Evolutionary conservation across 129 eudicot species (phyloP).

Genomic region (Cynara cardunculus): DNA sequence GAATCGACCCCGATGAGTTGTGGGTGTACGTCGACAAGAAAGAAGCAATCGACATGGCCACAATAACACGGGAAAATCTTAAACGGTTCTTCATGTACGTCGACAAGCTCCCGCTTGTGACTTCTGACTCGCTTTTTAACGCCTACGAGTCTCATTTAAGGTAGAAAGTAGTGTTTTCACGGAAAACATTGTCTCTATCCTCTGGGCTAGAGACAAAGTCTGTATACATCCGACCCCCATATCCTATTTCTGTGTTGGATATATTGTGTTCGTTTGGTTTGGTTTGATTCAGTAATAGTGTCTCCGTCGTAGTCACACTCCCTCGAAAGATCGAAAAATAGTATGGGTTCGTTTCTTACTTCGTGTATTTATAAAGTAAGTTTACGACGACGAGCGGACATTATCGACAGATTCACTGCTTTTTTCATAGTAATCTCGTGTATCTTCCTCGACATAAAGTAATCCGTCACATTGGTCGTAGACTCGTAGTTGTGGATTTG

Average conservation of each 20-base stretch:
- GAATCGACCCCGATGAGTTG: constrained; percentile 48
- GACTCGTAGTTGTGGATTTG: constrained; percentile 1
- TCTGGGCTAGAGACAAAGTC: not conserved
- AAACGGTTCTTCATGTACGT: constrained; percentile 56
- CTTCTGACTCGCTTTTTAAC: constrained; percentile 38
- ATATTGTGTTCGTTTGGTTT: not conserved
- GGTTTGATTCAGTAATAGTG: not conserved
- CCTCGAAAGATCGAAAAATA: not conserved
- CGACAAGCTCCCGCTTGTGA: constrained; percentile 57
- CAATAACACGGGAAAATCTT: constrained; percentile 50
- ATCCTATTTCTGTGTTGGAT: not conserved
- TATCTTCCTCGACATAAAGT: not conserved
- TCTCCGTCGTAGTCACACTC: not conserved
- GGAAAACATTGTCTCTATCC: not conserved
- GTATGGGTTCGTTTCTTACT: not conserved
- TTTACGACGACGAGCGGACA: not conserved
- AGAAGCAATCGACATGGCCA: constrained; percentile 47
- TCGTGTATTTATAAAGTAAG: constrained; percentile 1
- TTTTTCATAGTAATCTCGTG: not conserved
- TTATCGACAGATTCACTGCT: not conserved
- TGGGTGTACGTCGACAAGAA: constrained; percentile 56
- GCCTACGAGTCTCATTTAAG: constrained; percentile 45
- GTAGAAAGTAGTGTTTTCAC: constrained; percentile 21
- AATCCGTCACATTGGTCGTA: not conserved
- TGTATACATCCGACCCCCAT: not conserved